These are phyloP conservation scores for Aspergillus candidus DNA, from an alignment of 2,329 filamentous ascomycete genomes.

Conservation along the genomic window DNA sequence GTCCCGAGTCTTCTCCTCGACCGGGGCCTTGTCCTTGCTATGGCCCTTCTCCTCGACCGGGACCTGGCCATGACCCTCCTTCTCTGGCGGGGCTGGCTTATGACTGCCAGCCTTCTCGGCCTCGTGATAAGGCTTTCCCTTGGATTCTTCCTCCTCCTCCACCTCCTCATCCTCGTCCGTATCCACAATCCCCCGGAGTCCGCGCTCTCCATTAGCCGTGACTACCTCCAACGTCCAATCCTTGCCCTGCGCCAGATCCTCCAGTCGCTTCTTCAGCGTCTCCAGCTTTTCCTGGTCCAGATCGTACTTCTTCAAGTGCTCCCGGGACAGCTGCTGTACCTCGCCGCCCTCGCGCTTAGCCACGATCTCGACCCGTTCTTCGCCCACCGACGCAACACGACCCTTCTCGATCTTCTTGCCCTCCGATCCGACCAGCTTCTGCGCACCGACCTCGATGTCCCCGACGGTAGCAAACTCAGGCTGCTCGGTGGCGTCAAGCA, in stretches of 20 bases:
- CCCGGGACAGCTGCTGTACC: conserved; percentile 55
- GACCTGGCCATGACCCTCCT: no score
- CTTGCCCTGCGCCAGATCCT: conserved; percentile 62
- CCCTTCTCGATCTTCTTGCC: conserved; percentile 53
- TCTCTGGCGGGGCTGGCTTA: conserved; percentile 1
- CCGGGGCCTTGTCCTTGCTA: no score
- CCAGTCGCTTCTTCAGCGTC: conserved; percentile 60
- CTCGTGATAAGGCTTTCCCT: conserved; percentile 3
- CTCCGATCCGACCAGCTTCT: conserved; percentile 49
- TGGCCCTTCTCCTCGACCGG: no score
- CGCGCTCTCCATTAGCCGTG: conserved; percentile 58
- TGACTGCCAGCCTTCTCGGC: conserved; percentile 6
- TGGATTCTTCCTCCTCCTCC: background rate
- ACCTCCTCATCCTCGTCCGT: conserved; percentile 45
- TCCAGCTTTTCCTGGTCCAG: conserved; percentile 63
- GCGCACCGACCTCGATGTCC: conserved; percentile 54
- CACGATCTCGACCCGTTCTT: conserved; percentile 44
- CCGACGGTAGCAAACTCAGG: conserved; percentile 45
- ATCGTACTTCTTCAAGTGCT: conserved; percentile 63
- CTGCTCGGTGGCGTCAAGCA: conserved; percentile 24
- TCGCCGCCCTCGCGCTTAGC: conserved; percentile 56
- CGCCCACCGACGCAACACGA: conserved; percentile 49
- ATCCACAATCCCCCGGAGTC: conserved; percentile 66
- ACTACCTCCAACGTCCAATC: conserved; percentile 78
- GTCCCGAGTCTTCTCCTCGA: no score